A percentile compares a stretch with the other conserved stretches of the same genome.
phyloP scores from a whole-genome alignment of 768 basidiomycete species.

The Nidula microcarpa region DNA sequence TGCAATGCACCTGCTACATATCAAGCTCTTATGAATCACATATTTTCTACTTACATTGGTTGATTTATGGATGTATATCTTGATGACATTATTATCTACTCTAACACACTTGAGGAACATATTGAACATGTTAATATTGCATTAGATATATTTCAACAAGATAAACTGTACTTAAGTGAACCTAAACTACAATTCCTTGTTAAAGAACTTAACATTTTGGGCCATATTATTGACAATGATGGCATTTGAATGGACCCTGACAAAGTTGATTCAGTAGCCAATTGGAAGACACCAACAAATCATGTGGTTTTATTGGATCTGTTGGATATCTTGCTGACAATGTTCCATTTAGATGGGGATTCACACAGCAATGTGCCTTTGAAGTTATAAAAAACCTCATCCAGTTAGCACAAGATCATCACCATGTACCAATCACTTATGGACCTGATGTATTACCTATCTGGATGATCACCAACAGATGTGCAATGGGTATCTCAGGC shows the following conservation, averaged over 20 bases:
- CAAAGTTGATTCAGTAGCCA: constrained; percentile 30
- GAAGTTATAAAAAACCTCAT: constrained; percentile 21
- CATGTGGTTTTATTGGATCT: constrained; percentile 28
- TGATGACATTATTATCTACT: constrained; percentile 31
- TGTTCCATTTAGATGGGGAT: constrained; percentile 14
- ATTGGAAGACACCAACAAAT: constrained; percentile 21
- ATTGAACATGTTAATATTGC: constrained; percentile 21
- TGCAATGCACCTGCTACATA: constrained; percentile 8
- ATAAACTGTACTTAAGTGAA: constrained; percentile 22
- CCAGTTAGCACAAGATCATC: constrained; percentile 6
- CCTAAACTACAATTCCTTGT: constrained; percentile 24
- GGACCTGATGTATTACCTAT: constrained; percentile 9
- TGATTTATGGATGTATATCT: constrained; percentile 27
- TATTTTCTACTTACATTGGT: neutral
- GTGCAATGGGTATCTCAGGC: constrained; percentile 16
- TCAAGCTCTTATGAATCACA: neutral
- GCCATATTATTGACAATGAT: constrained; percentile 17
- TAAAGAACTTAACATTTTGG: constrained; percentile 16
- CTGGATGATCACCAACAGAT: constrained; percentile 21
- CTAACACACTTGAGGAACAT: constrained; percentile 28
- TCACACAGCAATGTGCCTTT: constrained; percentile 19
- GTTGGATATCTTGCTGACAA: constrained; percentile 29
- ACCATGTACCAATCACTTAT: constrained; percentile 12
- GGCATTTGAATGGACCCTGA: constrained; percentile 34
- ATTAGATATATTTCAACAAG: constrained; percentile 18